Evolutionary conservation across 2,329 filamentous ascomycete genomes (phyloP).

Genomic region (Byssothecium circinans): DNA sequence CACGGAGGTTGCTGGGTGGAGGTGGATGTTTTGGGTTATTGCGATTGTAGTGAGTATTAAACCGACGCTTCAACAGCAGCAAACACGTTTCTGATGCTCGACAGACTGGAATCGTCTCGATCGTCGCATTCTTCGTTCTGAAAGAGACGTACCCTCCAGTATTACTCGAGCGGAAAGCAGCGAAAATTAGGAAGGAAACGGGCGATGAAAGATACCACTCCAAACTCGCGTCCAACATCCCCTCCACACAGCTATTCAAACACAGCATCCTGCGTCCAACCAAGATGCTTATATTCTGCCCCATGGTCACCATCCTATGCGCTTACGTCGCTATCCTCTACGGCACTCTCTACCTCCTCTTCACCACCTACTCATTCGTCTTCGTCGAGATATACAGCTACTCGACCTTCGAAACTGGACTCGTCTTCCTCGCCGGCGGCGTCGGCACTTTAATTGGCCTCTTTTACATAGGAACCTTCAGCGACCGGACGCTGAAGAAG

Average conservation of each 20-base stretch:
- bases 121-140: slow-evolving; percentile 27
- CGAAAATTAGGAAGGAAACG: slow-evolving; percentile 51
- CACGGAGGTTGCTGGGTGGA: slow-evolving; percentile 10
- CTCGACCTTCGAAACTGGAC: not conserved
- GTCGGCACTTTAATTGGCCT: slow-evolving; percentile 56
- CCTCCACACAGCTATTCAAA: slow-evolving; percentile 32
- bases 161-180: slow-evolving; percentile 39
- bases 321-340: slow-evolving; percentile 48
- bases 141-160: slow-evolving; percentile 49
- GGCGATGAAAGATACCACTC: slow-evolving; percentile 33
- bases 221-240: slow-evolving; percentile 47
- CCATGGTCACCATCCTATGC: slow-evolving; percentile 52
- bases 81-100: not conserved
- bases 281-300: slow-evolving; percentile 50
- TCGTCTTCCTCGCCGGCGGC: slow-evolving; percentile 1
- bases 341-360: slow-evolving; percentile 30
- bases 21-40: slow-evolving; percentile 15
- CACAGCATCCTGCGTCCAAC: slow-evolving; percentile 49
- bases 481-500: slow-evolving; percentile 38
- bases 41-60: slow-evolving; percentile 7
- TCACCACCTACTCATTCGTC: slow-evolving; percentile 19
- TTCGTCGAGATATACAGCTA: slow-evolving; percentile 19
- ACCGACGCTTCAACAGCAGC: slow-evolving; percentile 27
- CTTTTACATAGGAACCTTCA: slow-evolving; percentile 42
- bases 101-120: not conserved